Evolutionary conservation across 2,329 filamentous ascomycete species (phyloP), one percentile per base, ranked within the genome.

Genomic region (Trichoderma lentiforme): DNA sequence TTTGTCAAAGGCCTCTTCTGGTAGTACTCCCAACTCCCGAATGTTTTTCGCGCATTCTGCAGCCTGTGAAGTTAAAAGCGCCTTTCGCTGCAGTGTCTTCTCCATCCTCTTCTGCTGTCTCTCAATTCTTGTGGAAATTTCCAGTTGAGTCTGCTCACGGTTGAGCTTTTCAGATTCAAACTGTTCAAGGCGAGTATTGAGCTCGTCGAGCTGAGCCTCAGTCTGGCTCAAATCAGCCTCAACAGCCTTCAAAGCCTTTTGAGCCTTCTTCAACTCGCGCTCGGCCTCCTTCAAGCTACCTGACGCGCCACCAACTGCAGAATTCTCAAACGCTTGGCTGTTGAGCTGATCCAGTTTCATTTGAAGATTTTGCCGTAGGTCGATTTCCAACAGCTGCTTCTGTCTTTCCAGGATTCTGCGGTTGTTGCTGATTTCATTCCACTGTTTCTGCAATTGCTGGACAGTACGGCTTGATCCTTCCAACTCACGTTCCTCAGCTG

Each of bases 1-100:
- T 78, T 95, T 96, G 75, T 93, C 93, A 79, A 97, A 96, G 0
- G 95, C 94, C 77, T 98, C 95, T 74, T 98, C 95, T 0, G 96
- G 95, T 18, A 99, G 86, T 21, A 97, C 95, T 75, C 96, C 96
- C 7, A 99, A 86, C 75, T 97, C 94, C 61, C 95, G 92, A 77
- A 99, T 98, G 74, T 95, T 95, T 78, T 94, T 92, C 73, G 91
- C 91, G 74, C 93, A 93, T 77, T 97, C 94, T 3, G 90, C 89
- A 24, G 93, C 91, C 79, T 94, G 92, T 62, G 91, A 88, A 18
- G 89, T 92, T 73, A 97, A 85, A 4, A 94, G 87, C 14, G 94
- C 93, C 80, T 95, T 96, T 81, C 94, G 94, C 76, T 95, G 92
- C 78, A 97, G 92, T 75, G 91, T 94, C 85, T 95, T 97, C 80